Conservation (phyloP, 169 alveolate genomes). For the Sarcocystis neurona region DNA sequence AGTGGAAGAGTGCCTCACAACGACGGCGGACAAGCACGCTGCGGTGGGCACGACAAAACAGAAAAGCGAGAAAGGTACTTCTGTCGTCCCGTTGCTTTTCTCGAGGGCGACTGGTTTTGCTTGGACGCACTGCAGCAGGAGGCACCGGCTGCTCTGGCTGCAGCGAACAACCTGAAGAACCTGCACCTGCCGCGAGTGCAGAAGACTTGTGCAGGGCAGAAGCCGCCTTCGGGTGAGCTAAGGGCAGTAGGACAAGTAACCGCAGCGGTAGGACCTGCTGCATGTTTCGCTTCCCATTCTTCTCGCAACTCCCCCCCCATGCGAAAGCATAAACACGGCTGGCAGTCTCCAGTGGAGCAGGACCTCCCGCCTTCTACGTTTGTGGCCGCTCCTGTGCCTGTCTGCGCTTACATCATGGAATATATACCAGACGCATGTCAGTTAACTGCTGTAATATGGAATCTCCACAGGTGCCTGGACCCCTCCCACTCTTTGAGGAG, state of each 20-base stretch:
- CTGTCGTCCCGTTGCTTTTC: constrained; percentile 48
- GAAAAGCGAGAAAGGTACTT: constrained; percentile 15
- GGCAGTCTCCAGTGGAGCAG: too few relatives aligned
- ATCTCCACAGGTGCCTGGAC: constrained; percentile 41
- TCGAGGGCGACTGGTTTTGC: constrained; percentile 56
- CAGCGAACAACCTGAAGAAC: neutral
- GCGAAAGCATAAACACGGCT: too few relatives aligned
- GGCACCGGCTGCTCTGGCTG: neutral
- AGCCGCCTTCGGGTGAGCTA: neutral
- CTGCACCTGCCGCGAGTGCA: too few relatives aligned
- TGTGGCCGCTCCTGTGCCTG: neutral
- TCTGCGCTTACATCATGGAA: constrained; percentile 52
- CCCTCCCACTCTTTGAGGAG: neutral
- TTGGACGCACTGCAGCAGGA: neutral
- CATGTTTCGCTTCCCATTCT: constrained; percentile 3
- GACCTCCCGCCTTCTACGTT: neutral
- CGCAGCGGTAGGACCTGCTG: constrained; percentile 25
- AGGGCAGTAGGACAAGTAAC: constrained; percentile 9
- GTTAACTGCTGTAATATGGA: constrained; percentile 46
- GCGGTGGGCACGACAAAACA: neutral
- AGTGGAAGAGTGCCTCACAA: too few relatives aligned
- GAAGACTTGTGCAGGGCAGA: neutral
- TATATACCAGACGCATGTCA: constrained; percentile 58
- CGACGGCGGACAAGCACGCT: neutral
- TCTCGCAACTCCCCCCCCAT: too few relatives aligned